Evolutionary conservation across 352 stramenopile genomes (phyloP).

Genomic region (Pythium oligandrum): DNA sequence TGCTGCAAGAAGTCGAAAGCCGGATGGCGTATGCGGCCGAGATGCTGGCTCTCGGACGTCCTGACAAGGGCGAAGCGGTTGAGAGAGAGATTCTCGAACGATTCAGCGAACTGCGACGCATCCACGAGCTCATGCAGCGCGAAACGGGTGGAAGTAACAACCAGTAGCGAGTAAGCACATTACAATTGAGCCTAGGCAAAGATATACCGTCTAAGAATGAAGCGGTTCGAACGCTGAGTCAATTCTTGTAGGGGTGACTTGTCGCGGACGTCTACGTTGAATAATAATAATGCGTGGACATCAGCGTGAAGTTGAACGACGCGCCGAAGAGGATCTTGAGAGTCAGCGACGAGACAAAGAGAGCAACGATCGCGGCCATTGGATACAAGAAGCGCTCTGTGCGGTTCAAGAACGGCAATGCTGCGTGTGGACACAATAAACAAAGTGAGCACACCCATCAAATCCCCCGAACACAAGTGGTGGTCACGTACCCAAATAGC

Average conservation of each 20-base stretch:
- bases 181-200: too few relatives aligned
- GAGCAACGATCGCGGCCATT: constrained; percentile 60
- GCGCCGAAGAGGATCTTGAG: constrained; percentile 65
- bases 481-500: constrained; percentile 85
- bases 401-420: constrained; percentile 86
- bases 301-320: constrained; percentile 63
- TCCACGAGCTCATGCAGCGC: constrained; percentile 51
- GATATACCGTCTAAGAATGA: too few relatives aligned
- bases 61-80: constrained; percentile 32
- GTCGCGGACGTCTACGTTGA: constrained; percentile 1
- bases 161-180: too few relatives aligned
- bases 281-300: constrained; percentile 86
- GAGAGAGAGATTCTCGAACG: constrained; percentile 65
- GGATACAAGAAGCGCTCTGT: constrained; percentile 89
- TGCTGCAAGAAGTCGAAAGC: constrained; percentile 54
- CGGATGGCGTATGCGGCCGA: constrained; percentile 63
- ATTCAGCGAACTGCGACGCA: constrained; percentile 54
- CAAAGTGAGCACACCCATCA: constrained; percentile 4
- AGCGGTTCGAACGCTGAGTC: too few relatives aligned
- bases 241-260: too few relatives aligned
- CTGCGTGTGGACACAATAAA: constrained; percentile 17
- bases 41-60: constrained; percentile 49
- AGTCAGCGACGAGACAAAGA: constrained; percentile 83
- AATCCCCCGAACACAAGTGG: neutral
- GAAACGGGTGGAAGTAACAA: too few relatives aligned